These are phyloP conservation scores for Erysiphe pulchra DNA, from an alignment of 2,329 filamentous ascomycete species.

Conservation along the genomic window DNA sequence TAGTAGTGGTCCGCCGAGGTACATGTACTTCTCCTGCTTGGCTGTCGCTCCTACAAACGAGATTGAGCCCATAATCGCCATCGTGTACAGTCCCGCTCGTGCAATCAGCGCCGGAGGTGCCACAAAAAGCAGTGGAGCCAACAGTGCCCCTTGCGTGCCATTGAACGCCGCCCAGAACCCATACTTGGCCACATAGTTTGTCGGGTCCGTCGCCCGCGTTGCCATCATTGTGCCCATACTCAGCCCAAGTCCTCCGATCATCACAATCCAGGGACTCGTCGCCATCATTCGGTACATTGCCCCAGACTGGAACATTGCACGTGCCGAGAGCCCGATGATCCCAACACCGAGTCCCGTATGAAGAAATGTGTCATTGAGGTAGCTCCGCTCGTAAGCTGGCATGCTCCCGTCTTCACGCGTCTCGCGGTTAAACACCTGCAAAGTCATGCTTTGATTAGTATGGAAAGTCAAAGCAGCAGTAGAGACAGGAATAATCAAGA, in stretches of 20 bases:
- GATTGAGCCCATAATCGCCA: conserved; percentile 93
- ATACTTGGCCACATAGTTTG: conserved; percentile 93
- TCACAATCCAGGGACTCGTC: conserved; percentile 79
- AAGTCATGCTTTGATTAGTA: neutral
- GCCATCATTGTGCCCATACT: conserved; percentile 89
- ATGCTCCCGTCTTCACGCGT: conserved; percentile 88
- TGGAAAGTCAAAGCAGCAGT: neutral
- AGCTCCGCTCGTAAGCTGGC: conserved; percentile 65
- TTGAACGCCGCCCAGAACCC: conserved; percentile 87
- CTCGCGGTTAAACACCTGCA: conserved; percentile 67
- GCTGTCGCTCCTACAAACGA: conserved; percentile 88
- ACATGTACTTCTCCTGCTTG: conserved; percentile 98
- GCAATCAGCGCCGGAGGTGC: conserved; percentile 67
- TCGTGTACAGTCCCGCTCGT: conserved; percentile 82
- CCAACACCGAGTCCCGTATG: conserved; percentile 87
- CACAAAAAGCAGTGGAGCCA: conserved; percentile 71
- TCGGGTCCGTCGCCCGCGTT: conserved; percentile 55
- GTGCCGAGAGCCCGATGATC: conserved; percentile 74
- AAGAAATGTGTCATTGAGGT: conserved; percentile 86
- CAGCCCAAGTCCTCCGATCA: conserved; percentile 62
- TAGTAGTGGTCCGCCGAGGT: conserved; percentile 81
- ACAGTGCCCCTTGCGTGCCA: conserved; percentile 71
- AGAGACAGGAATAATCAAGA: neutral
- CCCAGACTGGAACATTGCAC: conserved; percentile 64
- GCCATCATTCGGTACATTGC: conserved; percentile 87